A percentile compares a stretch with the other conserved stretches of the same genome.
Conservation (phyloP, 768 basidiomycete genomes). For the Naematelia encephala region DNA sequence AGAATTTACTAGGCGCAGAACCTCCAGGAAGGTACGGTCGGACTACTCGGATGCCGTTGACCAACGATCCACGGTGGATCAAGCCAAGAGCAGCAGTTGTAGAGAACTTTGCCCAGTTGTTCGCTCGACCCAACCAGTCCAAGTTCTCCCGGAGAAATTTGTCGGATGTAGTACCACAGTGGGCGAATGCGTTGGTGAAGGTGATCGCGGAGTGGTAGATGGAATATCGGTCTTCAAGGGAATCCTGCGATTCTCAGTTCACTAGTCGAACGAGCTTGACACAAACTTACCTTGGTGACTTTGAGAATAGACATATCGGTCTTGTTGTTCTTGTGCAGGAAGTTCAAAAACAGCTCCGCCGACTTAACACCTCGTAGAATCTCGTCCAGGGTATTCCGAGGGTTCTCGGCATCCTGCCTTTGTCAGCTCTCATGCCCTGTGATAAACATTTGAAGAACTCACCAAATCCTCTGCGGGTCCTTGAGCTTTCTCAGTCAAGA, state of each 20-base stretch:
- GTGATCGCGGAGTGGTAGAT: conserved; percentile 97
- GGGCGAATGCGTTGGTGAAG: conserved; percentile 95
- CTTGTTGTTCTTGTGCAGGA: conserved; percentile 90
- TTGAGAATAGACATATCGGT: conserved; percentile 87
- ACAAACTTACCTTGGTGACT: conserved; percentile 71
- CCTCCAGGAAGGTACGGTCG: conserved; percentile 82
- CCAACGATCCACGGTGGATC: conserved; percentile 94
- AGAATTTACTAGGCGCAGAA: conserved; percentile 72
- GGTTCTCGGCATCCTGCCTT: conserved; percentile 16
- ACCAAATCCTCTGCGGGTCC: conserved; percentile 14
- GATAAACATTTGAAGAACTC: neutral
- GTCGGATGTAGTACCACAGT: conserved; percentile 96
- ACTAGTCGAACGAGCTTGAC: neutral
- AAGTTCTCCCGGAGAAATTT: conserved; percentile 88
- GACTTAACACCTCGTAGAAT: conserved; percentile 90
- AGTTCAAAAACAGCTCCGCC: conserved; percentile 89
- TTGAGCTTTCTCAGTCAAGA: conserved; percentile 20
- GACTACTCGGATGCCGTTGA: conserved; percentile 86
- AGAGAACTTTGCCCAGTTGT: conserved; percentile 98
- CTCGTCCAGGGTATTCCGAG: conserved; percentile 59
- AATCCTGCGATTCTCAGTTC: conserved; percentile 59
- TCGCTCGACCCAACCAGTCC: conserved; percentile 91
- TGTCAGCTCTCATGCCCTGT: too few relatives aligned
- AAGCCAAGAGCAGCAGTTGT: conserved; percentile 95
- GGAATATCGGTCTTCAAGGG: conserved; percentile 86